Evolutionary conservation across 148 eudicot species (phyloP).

Genomic region (Dysphania ambrosioides): DNA sequence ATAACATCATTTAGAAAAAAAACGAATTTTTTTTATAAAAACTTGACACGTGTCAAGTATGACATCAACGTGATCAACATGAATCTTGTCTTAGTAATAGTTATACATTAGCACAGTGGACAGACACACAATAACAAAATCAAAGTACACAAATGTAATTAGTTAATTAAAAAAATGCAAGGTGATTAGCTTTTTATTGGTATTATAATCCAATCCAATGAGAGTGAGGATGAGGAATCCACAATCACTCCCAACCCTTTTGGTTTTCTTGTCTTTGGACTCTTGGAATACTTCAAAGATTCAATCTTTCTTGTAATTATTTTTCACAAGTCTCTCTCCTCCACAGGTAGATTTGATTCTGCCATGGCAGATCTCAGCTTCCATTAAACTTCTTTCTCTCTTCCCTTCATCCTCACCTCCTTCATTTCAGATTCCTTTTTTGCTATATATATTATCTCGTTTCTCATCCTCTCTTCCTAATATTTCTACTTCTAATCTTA

Average conservation of each 20-base stretch:
- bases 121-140: neutral
- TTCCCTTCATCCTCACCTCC: neutral
- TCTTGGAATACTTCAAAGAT: constrained; percentile 35
- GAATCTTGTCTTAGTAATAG: too few species aligned
- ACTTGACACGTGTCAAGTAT: too few species aligned
- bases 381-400: constrained; percentile 24
- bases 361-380: constrained; percentile 37
- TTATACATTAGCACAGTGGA: neutral
- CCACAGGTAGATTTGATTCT: constrained; percentile 31
- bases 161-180: neutral
- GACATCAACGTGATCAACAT: too few species aligned
- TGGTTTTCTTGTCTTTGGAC: constrained; percentile 17
- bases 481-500: neutral
- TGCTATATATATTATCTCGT: constrained; percentile 6
- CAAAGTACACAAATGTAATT: neutral
- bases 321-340: neutral
- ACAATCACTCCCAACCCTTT: constrained; percentile 18
- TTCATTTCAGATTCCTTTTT: neutral
- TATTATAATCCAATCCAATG: neutral
- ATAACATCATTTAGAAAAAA: too few species aligned
- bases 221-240: constrained; percentile 14
- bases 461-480: neutral
- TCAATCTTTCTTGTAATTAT: constrained; percentile 12
- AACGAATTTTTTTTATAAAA: too few species aligned
- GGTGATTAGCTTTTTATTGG: constrained; percentile 1